Conservation (phyloP, 257 asterid species). For the Scutellaria galericulata region DNA sequence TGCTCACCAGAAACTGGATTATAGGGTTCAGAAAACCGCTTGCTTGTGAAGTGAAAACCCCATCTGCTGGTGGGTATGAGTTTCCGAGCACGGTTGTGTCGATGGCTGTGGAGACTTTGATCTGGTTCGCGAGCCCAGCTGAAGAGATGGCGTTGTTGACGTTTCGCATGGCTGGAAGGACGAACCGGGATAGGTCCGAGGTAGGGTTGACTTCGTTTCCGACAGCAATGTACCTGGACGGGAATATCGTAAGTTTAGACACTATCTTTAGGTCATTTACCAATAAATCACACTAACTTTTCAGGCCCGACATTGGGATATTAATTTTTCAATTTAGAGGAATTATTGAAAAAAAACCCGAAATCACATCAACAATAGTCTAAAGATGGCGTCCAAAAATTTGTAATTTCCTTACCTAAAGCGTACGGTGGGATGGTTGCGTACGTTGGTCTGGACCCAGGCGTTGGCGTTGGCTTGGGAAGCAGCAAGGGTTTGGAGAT, state of each 20-base stretch:
- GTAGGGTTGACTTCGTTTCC: constrained; percentile 62
- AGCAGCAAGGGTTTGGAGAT: constrained; percentile 44
- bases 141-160: constrained; percentile 32
- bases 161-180: constrained; percentile 42
- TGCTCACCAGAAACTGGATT: constrained; percentile 25
- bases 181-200: constrained; percentile 24
- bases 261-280: too few relatives aligned
- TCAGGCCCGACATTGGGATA: too few relatives aligned
- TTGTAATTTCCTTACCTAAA: too few relatives aligned
- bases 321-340: too few relatives aligned
- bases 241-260: too few relatives aligned
- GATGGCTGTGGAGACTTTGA: constrained; percentile 39
- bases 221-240: constrained; percentile 53
- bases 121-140: constrained; percentile 33
- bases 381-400: too few relatives aligned
- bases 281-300: too few relatives aligned
- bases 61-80: constrained; percentile 41
- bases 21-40: constrained; percentile 24
- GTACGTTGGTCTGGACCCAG: constrained; percentile 62
- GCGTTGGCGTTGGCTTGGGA: constrained; percentile 57
- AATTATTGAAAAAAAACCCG: too few relatives aligned
- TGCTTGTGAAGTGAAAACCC: constrained; percentile 33
- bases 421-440: constrained; percentile 46
- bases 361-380: too few relatives aligned
- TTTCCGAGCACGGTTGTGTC: constrained; percentile 33